A percentile compares a stretch with the other conserved stretches of the same genome.
Conservation (phyloP, 495 filamentous ascomycete genomes). For the Neurospora sp. region DNA sequence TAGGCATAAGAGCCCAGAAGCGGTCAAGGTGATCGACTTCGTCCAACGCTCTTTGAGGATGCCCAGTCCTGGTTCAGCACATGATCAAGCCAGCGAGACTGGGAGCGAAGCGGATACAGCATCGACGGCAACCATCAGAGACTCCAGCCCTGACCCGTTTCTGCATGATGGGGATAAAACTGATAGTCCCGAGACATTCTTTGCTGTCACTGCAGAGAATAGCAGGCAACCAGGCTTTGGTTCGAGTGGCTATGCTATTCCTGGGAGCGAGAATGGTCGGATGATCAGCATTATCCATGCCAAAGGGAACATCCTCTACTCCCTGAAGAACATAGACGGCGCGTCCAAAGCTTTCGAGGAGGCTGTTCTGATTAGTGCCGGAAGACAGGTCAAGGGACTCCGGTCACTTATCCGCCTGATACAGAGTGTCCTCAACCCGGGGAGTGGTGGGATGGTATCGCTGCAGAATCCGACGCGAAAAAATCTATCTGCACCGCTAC, state of each 20-base stretch:
- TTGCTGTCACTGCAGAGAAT: conserved; percentile 33
- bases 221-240: conserved; percentile 55
- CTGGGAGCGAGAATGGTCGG: conserved; percentile 83
- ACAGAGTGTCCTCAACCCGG: conserved; percentile 54
- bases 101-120: conserved; percentile 13
- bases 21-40: conserved; percentile 79
- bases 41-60: conserved; percentile 69
- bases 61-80: conserved; percentile 4
- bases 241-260: conserved; percentile 76
- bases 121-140: conserved; percentile 9
- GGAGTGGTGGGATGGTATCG: conserved; percentile 1
- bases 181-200: conserved; percentile 14
- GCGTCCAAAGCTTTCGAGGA: conserved; percentile 92
- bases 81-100: conserved; percentile 10
- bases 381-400: conserved; percentile 60
- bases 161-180: conserved; percentile 12
- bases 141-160: conserved; percentile 12
- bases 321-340: conserved; percentile 69
- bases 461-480: background rate
- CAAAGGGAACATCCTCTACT: conserved; percentile 97
- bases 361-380: conserved; percentile 80
- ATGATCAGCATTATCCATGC: conserved; percentile 89
- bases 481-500: conserved; percentile 37
- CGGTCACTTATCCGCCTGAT: conserved; percentile 73
- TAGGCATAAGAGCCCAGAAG: conserved; percentile 72